Conservation (phyloP, 1,284 basidiomycete species). For the Omphalotus olearius region DNA sequence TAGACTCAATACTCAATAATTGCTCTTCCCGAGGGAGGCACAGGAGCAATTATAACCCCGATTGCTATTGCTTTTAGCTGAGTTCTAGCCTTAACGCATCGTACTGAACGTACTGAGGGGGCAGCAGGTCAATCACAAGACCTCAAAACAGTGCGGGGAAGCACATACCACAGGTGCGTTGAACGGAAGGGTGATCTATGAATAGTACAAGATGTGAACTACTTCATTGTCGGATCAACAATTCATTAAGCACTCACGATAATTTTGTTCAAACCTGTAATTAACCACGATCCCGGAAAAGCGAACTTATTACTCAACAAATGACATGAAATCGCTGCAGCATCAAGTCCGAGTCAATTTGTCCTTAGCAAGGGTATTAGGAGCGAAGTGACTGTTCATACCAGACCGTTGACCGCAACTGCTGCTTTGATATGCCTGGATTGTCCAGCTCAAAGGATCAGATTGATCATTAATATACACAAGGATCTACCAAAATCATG, state of each 20-base stretch:
- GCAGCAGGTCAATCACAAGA: not conserved
- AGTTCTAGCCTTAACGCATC: constrained; percentile 15
- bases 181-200: constrained; percentile 14
- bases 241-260: constrained; percentile 1
- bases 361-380: not conserved
- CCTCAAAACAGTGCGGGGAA: not conserved
- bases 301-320: constrained; percentile 12
- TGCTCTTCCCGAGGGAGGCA: too few relatives aligned
- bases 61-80: not conserved
- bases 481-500: constrained; percentile 3
- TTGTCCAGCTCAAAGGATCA: constrained; percentile 10
- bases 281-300: constrained; percentile 15
- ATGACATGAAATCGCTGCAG: constrained; percentile 16
- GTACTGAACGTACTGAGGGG: constrained; percentile 15
- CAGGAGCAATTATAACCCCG: too few relatives aligned
- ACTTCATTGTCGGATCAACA: not conserved
- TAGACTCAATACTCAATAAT: too few relatives aligned
- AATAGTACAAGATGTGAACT: not conserved
- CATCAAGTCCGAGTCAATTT: not conserved
- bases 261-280: constrained; percentile 12
- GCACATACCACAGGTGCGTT: constrained; percentile 14
- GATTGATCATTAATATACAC: constrained; percentile 12
- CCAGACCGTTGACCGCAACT: constrained; percentile 15
- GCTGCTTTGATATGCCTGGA: constrained; percentile 14
- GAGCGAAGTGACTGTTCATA: not conserved